Conservation (phyloP, 805 yeast genomes). For the Metschnikowia baotianmanensis region DNA sequence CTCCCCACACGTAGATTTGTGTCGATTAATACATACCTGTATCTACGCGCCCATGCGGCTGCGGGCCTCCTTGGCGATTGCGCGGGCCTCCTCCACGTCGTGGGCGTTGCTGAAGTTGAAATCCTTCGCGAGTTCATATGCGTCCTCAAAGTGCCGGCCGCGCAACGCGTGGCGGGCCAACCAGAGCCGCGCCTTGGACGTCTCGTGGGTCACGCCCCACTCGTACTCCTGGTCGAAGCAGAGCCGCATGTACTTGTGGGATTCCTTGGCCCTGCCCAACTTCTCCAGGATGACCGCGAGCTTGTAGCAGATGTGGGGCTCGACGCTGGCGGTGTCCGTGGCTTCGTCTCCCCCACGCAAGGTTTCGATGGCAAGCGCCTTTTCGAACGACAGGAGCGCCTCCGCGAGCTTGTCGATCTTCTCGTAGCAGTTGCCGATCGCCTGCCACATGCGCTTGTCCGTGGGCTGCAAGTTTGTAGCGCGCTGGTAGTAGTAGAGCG, state of each 20-base stretch:
- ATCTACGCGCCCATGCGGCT: conserved; percentile 38
- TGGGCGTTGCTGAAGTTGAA: conserved; percentile 69
- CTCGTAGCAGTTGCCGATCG: conserved; percentile 85
- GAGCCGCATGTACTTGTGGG: conserved; percentile 61
- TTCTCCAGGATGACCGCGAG: conserved; percentile 67
- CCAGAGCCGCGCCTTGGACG: conserved; percentile 83
- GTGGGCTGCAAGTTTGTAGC: conserved; percentile 86
- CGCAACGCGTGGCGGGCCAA: conserved; percentile 67
- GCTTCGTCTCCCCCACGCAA: conserved; percentile 20
- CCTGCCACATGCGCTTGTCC: conserved; percentile 96
- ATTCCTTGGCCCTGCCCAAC: conserved; percentile 48
- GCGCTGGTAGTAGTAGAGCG: conserved; percentile 86
- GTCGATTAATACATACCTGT: conserved; percentile 1
- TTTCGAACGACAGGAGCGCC: conserved; percentile 76
- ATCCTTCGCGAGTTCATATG: conserved; percentile 71
- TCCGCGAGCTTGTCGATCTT: conserved; percentile 68
- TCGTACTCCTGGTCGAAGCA: conserved; percentile 63
- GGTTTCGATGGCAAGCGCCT: conserved; percentile 62
- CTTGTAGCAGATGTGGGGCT: conserved; percentile 55
- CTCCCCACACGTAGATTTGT: conserved; percentile 1
- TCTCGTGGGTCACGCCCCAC: conserved; percentile 70
- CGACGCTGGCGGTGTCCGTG: conserved; percentile 40
- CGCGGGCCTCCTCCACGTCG: conserved; percentile 85
- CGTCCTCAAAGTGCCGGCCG: conserved; percentile 57
- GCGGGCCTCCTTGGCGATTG: conserved; percentile 76